Conservation (phyloP, 2,329 filamentous ascomycete genomes). For the Ophiostoma australiae region DNA sequence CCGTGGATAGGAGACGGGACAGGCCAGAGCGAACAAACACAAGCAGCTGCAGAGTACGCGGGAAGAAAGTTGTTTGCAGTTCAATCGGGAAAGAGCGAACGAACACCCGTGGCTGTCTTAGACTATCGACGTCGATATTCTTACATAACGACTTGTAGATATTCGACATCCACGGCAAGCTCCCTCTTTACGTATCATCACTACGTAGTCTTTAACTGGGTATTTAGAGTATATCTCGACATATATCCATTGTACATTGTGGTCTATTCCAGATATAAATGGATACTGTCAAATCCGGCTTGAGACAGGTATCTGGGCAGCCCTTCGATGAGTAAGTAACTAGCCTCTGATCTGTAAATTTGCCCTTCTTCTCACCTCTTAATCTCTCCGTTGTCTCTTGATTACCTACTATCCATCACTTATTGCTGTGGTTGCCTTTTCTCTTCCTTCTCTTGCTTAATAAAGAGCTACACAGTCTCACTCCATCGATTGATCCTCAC, state of each 20-base stretch:
- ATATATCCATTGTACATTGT: background rate
- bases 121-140: background rate
- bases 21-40: background rate
- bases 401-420: too few relatives aligned
- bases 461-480: background rate
- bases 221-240: background rate
- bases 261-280: background rate
- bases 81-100: background rate
- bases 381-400: background rate
- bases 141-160: background rate
- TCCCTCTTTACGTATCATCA: background rate
- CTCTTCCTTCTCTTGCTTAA: too few relatives aligned
- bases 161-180: background rate
- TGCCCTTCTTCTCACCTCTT: background rate
- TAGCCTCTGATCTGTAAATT: background rate
- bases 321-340: background rate
- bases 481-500: background rate
- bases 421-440: too few relatives aligned
- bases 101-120: background rate
- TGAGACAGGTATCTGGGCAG: background rate
- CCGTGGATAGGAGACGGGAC: background rate
- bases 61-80: background rate
- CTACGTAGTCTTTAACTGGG: too few relatives aligned
- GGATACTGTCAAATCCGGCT: background rate
- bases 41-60: background rate